Percentiles rank a stretch among this genome's conserved stretches.
Conservation (phyloP, 257 asterid genomes). For the Solanum corneliomulleri region DNA sequence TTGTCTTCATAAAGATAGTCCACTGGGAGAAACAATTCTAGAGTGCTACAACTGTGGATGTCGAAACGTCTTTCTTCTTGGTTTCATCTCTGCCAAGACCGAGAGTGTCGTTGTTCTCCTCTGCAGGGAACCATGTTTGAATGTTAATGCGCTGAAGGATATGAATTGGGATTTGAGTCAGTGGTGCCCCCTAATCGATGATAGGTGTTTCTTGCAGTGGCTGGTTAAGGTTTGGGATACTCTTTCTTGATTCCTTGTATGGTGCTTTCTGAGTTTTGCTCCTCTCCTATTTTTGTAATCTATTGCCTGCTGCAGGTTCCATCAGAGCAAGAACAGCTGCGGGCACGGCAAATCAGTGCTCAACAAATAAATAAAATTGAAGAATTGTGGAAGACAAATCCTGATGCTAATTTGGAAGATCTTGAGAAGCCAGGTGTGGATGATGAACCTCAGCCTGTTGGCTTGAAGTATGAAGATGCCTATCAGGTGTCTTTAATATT, state of each 20-base stretch:
- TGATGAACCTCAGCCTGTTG: constrained; percentile 97
- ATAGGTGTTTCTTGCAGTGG: constrained; percentile 97
- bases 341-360: constrained; percentile 98
- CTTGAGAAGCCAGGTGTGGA: constrained; percentile 99
- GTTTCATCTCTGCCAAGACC: constrained; percentile 95
- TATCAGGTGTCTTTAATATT: constrained; percentile 59
- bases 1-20: constrained; percentile 98
- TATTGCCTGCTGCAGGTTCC: constrained; percentile 55
- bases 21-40: constrained; percentile 91
- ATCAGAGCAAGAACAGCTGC: constrained; percentile 92
- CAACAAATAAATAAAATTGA: constrained; percentile 98
- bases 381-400: constrained; percentile 98
- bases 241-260: background rate
- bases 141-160: constrained; percentile 85
- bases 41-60: constrained; percentile 99
- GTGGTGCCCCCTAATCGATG: constrained; percentile 99
- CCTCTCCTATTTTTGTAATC: background rate
- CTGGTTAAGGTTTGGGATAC: constrained; percentile 59
- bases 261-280: background rate
- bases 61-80: constrained; percentile 91
- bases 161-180: constrained; percentile 99
- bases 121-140: constrained; percentile 95
- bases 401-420: constrained; percentile 94
- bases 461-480: constrained; percentile 91
- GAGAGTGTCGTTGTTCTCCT: constrained; percentile 98